phyloP scores from a whole-genome alignment of 305 asterid species.

The Lippia alba region DNA sequence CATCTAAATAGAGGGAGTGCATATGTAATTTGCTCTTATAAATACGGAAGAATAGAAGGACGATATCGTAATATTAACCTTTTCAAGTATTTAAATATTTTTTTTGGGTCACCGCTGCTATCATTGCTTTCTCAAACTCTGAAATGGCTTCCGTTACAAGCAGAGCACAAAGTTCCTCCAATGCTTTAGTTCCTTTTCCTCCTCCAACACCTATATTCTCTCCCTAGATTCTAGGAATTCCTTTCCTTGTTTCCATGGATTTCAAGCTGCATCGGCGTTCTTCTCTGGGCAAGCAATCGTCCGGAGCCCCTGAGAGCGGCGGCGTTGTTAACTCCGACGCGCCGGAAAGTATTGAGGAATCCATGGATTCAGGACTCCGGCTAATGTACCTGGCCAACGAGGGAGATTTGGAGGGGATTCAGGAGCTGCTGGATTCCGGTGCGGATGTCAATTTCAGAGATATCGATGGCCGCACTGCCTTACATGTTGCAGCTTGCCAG shows the following conservation, averaged over 20 bases:
- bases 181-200: conserved; percentile 14
- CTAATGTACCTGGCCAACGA: conserved; percentile 79
- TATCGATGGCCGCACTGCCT: conserved; percentile 77
- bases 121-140: neutral
- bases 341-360: conserved; percentile 38
- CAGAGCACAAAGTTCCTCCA: neutral
- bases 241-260: conserved; percentile 46
- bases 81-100: neutral
- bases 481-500: conserved; percentile 90
- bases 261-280: conserved; percentile 64
- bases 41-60: neutral
- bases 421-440: conserved; percentile 66
- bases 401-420: conserved; percentile 81
- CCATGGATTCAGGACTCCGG: conserved; percentile 66
- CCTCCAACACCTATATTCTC: conserved; percentile 11
- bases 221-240: conserved; percentile 6
- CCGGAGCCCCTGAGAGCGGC: conserved; percentile 50
- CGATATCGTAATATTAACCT: neutral
- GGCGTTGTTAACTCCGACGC: conserved; percentile 37
- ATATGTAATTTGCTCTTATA: neutral
- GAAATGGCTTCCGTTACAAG: conserved; percentile 38
- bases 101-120: too few species aligned
- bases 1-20: neutral
- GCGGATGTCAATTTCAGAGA: conserved; percentile 69
- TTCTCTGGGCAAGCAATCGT: conserved; percentile 69